Conservation (phyloP, 306 rosid species). For the Datisca glomerata region DNA sequence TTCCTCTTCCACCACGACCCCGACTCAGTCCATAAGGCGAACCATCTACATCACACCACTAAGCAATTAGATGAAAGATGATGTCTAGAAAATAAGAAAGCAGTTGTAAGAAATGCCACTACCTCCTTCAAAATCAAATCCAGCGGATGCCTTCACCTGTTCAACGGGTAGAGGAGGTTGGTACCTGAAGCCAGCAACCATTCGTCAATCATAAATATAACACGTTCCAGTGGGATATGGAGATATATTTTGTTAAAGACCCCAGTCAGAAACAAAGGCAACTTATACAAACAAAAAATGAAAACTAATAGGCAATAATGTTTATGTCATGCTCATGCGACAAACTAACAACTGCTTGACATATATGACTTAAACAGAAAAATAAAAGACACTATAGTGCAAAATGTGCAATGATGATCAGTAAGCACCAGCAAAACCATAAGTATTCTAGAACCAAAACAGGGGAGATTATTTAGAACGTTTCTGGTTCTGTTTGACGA, state of each 20-base stretch:
- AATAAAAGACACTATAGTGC: neutral
- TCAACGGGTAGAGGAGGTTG: constrained; percentile 84
- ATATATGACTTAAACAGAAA: neutral
- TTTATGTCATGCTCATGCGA: too few species aligned
- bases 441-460: neutral
- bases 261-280: neutral
- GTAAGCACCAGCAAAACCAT: neutral
- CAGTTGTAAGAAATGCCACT: constrained; percentile 3
- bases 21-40: constrained; percentile 60
- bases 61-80: neutral
- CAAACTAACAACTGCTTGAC: neutral
- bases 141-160: constrained; percentile 45
- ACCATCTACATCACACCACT: constrained; percentile 31
- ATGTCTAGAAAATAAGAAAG: neutral
- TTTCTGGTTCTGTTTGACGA: too few species aligned
- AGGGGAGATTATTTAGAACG: neutral
- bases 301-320: neutral
- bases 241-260: neutral
- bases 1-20: constrained; percentile 46
- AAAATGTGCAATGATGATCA: neutral
- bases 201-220: neutral
- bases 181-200: constrained; percentile 30
- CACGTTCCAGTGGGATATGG: neutral
- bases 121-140: constrained; percentile 79
- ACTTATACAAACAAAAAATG: neutral